Percentiles rank a stretch among this genome's conserved stretches.
These are phyloP conservation scores for Calamus simplicifolius DNA, from an alignment of 176 grass and related monocot species.

Conservation along the genomic window DNA sequence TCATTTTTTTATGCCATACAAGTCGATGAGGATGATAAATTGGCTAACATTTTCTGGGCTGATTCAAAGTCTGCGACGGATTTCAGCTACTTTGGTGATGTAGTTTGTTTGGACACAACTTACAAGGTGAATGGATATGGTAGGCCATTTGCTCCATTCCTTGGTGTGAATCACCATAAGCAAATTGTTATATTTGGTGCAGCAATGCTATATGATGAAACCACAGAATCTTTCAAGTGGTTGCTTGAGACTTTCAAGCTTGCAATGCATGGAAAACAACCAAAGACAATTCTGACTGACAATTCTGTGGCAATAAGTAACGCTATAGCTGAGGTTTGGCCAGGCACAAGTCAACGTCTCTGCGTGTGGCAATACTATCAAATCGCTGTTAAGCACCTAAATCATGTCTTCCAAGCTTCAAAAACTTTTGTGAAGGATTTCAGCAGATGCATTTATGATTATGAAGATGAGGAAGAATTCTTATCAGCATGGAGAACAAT, in stretches of 20 bases:
- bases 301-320: constrained; percentile 8
- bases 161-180: constrained; percentile 31
- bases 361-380: constrained; percentile 31
- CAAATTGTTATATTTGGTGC: constrained; percentile 19
- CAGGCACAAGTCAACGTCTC: constrained; percentile 14
- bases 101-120: constrained; percentile 27
- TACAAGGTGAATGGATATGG: constrained; percentile 27
- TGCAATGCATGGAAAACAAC: constrained; percentile 26
- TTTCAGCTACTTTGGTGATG: constrained; percentile 23
- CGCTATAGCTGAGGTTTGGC: constrained; percentile 19
- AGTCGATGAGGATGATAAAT: constrained; percentile 29
- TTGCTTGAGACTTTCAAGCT: constrained; percentile 33
- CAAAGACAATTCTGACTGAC: constrained; percentile 26
- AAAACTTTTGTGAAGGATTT: constrained; percentile 32
- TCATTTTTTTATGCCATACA: constrained; percentile 20
- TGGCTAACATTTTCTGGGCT: constrained; percentile 29
- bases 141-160: constrained; percentile 26
- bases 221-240: constrained; percentile 26
- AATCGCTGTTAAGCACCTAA: constrained; percentile 17
- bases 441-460: constrained; percentile 23
- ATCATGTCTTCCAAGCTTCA: constrained; percentile 16
- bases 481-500: constrained; percentile 8
- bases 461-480: constrained; percentile 24
- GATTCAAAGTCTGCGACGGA: constrained; percentile 19
- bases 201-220: constrained; percentile 25